These are phyloP conservation scores for Beauveria sp. DNA, from an alignment of 2,329 filamentous ascomycete species.

Conservation along the genomic window DNA sequence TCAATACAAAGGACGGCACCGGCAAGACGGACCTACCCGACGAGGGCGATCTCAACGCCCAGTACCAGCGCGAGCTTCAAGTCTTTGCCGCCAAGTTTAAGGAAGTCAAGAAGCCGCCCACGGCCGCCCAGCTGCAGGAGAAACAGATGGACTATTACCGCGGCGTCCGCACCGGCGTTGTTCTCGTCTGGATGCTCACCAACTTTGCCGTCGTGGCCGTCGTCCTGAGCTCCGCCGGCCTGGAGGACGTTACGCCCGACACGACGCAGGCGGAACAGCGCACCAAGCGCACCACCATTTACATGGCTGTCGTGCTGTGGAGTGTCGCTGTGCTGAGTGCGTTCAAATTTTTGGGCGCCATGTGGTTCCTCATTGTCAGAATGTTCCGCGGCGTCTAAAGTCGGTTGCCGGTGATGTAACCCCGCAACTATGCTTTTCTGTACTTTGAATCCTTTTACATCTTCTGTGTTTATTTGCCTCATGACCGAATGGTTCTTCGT, in stretches of 20 bases:
- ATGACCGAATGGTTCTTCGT: neutral
- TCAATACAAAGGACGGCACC: slow-evolving; percentile 77
- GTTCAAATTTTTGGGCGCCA: slow-evolving; percentile 80
- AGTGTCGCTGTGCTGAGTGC: slow-evolving; percentile 76
- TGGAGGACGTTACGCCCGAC: slow-evolving; percentile 55
- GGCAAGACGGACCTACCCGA: slow-evolving; percentile 96
- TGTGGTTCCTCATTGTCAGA: slow-evolving; percentile 87
- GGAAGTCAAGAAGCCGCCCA: slow-evolving; percentile 57
- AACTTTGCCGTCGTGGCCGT: slow-evolving; percentile 85
- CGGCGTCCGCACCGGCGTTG: slow-evolving; percentile 85
- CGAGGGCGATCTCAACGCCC: slow-evolving; percentile 88
- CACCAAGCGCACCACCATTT: slow-evolving; percentile 61
- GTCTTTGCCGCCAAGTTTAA: slow-evolving; percentile 69
- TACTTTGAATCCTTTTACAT: neutral
- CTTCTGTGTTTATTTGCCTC: neutral
- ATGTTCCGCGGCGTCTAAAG: slow-evolving; percentile 66
- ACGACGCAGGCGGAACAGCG: slow-evolving; percentile 33
- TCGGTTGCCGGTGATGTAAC: neutral
- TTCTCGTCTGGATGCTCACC: slow-evolving; percentile 92
- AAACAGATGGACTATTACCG: slow-evolving; percentile 98
- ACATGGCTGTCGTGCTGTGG: slow-evolving; percentile 83
- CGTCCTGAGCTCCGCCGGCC: slow-evolving; percentile 77
- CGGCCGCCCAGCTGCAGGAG: slow-evolving; percentile 53
- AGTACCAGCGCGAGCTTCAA: slow-evolving; percentile 79
- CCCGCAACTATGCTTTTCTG: neutral